These are phyloP conservation scores for Volvox africanus DNA, from an alignment of 139 green algal species.

Conservation along the genomic window DNA sequence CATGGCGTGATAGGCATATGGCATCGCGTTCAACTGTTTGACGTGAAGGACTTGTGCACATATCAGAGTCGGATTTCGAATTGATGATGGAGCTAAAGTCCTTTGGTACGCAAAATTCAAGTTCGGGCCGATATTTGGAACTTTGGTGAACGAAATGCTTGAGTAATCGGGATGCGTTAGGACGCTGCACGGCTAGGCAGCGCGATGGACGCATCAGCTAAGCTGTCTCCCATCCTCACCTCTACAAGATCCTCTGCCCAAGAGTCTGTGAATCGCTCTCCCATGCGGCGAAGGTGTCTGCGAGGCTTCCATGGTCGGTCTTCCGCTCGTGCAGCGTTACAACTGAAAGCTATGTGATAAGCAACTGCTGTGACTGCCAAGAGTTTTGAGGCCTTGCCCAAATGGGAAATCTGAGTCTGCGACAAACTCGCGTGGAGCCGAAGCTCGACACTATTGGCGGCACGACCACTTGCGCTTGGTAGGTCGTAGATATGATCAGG, in stretches of 20 bases:
- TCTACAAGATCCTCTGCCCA: slow-evolving; percentile 66
- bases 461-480: not conserved
- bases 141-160: too few species aligned
- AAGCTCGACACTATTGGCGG: not conserved
- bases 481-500: not conserved
- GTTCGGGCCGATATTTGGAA: too few species aligned
- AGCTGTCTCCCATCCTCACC: too few species aligned
- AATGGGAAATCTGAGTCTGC: not conserved
- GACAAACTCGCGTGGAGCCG: not conserved
- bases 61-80: too few species aligned
- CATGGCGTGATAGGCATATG: not conserved
- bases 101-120: too few species aligned
- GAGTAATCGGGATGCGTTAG: too few species aligned
- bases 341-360: slow-evolving; percentile 23
- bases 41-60: too few species aligned
- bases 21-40: too few species aligned
- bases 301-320: slow-evolving; percentile 65
- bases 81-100: too few species aligned
- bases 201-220: not conserved
- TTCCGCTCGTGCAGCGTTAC: slow-evolving; percentile 24
- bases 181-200: not conserved
- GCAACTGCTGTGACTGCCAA: not conserved
- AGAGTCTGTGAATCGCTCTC: slow-evolving; percentile 58
- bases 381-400: slow-evolving; percentile 1
- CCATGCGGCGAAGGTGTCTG: slow-evolving; percentile 63